Conservation (phyloP, 495 filamentous ascomycete species). For the Tetracladium setigerum region DNA sequence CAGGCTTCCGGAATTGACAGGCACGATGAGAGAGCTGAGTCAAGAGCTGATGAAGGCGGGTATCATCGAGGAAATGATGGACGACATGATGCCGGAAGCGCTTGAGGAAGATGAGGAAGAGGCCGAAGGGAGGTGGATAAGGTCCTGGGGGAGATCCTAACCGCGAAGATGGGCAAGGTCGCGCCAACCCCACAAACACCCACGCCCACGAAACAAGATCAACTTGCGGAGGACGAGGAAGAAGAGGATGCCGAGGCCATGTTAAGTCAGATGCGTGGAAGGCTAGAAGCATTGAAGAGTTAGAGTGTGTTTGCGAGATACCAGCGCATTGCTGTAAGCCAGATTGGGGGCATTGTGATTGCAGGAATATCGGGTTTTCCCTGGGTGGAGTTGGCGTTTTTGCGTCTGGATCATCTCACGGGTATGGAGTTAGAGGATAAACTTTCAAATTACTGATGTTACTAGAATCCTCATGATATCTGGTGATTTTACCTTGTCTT, state of each 20-base stretch:
- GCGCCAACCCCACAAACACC: conserved; percentile 50
- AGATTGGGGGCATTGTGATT: too few relatives aligned
- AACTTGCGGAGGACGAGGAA: conserved; percentile 49
- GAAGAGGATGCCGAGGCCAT: conserved; percentile 82
- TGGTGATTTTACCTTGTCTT: too few relatives aligned
- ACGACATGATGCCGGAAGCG: conserved; percentile 68
- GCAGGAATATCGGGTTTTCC: too few relatives aligned
- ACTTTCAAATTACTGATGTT: too few relatives aligned
- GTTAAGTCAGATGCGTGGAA: conserved; percentile 86
- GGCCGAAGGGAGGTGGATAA: conserved; percentile 90
- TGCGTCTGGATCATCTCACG: too few relatives aligned
- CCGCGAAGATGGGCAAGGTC: conserved; percentile 69
- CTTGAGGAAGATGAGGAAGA: conserved; percentile 75
- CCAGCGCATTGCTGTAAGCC: too few relatives aligned
- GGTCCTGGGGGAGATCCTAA: conserved; percentile 80
- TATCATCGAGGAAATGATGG: conserved; percentile 96
- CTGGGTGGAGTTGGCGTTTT: too few relatives aligned
- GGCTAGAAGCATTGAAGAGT: conserved; percentile 87
- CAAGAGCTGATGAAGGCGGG: conserved; percentile 87
- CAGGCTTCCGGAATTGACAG: conserved; percentile 74
- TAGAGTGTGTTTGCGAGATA: conserved; percentile 25
- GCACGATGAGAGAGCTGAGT: conserved; percentile 84
- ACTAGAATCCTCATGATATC: too few relatives aligned
- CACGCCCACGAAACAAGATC: conserved; percentile 27
- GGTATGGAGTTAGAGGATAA: too few relatives aligned